A percentile compares a stretch with the other conserved stretches of the same genome.
phyloP scores from a whole-genome alignment of 1,284 basidiomycete genomes.

The Sanguinoderma infundibulare region DNA sequence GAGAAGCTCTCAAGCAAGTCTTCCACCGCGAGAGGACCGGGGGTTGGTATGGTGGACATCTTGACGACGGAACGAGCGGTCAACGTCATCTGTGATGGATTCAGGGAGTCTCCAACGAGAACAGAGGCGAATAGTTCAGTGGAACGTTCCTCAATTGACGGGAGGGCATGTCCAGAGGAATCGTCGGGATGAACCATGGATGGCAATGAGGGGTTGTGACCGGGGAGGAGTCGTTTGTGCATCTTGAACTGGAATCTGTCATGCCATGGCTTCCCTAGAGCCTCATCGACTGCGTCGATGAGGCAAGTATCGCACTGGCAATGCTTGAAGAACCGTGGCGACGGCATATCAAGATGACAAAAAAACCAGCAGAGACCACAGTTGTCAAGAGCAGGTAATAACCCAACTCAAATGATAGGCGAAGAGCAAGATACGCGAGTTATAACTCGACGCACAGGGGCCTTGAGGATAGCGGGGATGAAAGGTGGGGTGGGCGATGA shows the following conservation, averaged over 20 bases:
- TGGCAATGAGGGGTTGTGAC: neutral
- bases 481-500: neutral
- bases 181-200: neutral
- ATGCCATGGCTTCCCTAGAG: neutral
- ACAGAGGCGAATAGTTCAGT: neutral
- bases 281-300: neutral
- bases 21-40: neutral
- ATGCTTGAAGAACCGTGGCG: neutral
- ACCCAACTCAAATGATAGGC: no score
- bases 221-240: neutral
- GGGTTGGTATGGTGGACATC: neutral
- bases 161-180: neutral
- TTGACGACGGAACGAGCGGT: neutral
- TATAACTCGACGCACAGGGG: neutral
- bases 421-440: neutral
- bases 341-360: neutral
- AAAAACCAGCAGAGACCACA: neutral
- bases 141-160: neutral
- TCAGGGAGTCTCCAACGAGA: neutral
- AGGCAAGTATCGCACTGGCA: neutral
- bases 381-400: no score
- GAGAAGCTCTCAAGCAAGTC: neutral
- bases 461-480: no score
- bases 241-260: neutral
- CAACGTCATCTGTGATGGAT: neutral